phyloP scores from a whole-genome alignment of 768 basidiomycete genomes.

The Inosperma sp. region DNA sequence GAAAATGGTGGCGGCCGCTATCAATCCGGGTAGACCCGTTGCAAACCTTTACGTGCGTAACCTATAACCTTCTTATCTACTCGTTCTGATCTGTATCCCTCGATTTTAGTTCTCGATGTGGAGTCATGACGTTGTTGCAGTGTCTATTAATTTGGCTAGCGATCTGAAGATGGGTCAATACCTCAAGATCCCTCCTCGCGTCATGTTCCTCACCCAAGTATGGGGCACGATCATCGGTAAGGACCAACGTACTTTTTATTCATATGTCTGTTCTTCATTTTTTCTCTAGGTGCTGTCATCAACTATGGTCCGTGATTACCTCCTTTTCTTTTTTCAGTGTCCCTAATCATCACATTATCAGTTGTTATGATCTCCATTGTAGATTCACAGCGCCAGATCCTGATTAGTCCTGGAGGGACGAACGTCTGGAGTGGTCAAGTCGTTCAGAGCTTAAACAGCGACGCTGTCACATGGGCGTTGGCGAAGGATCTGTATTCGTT shows the following conservation, averaged over 20 bases:
- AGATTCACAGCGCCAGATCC: constrained; percentile 47
- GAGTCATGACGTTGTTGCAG: constrained; percentile 58
- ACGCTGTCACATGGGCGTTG: constrained; percentile 61
- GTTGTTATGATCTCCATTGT: constrained; percentile 58
- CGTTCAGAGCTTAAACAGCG: constrained; percentile 50
- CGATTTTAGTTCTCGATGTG: constrained; percentile 55
- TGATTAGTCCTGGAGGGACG: constrained; percentile 49
- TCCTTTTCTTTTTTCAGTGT: neutral
- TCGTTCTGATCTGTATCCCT: no score
- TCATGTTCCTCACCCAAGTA: constrained; percentile 62
- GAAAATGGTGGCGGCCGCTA: constrained; percentile 59
- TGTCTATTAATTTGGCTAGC: constrained; percentile 47
- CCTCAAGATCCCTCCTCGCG: constrained; percentile 62
- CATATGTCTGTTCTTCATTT: neutral
- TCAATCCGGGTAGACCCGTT: constrained; percentile 60
- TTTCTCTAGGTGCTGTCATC: constrained; percentile 35
- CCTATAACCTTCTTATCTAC: neutral
- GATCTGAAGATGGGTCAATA: constrained; percentile 75
- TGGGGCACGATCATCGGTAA: constrained; percentile 57
- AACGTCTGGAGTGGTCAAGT: constrained; percentile 60
- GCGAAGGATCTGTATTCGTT: constrained; percentile 54
- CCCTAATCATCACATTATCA: constrained; percentile 18
- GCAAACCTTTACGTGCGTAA: constrained; percentile 60
- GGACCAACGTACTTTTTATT: neutral
- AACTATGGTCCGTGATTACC: constrained; percentile 32